Percentiles rank a stretch among this genome's conserved stretches.
Evolutionary conservation across 2,329 filamentous ascomycete species (phyloP).

Genomic region (Akanthomyces muscarius): DNA sequence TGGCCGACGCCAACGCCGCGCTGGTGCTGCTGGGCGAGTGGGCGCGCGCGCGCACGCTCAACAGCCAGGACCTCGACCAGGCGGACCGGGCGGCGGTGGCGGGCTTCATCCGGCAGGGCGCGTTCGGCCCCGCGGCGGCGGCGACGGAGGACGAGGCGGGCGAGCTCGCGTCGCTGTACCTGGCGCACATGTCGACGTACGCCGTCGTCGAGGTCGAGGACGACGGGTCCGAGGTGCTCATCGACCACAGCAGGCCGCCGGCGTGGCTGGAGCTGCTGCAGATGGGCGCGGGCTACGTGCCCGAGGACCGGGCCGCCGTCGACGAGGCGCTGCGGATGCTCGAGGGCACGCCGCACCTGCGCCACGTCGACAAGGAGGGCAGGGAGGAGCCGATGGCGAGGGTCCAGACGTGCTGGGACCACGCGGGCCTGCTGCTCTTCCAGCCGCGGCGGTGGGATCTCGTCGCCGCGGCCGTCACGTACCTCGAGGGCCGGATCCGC

Average conservation of each 20-base stretch:
- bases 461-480: neutral
- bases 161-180: neutral
- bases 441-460: neutral
- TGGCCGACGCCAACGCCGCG: conserved; percentile 1
- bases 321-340: neutral
- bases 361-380: neutral
- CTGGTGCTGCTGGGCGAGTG: neutral
- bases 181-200: neutral
- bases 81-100: neutral
- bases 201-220: neutral
- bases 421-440: neutral
- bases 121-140: neutral
- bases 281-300: neutral
- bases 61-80: neutral
- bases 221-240: neutral
- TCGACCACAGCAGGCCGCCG: neutral
- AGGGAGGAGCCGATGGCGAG: no score
- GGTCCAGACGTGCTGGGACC: neutral
- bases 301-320: neutral
- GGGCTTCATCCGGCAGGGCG: neutral
- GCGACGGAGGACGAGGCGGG: neutral
- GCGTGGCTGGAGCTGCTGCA: conserved; percentile 3
- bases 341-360: neutral
- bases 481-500: neutral
- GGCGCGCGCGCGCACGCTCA: neutral